These are phyloP conservation scores for Ramularia endophylla DNA, from an alignment of 2,329 filamentous ascomycete genomes.

Conservation along the genomic window DNA sequence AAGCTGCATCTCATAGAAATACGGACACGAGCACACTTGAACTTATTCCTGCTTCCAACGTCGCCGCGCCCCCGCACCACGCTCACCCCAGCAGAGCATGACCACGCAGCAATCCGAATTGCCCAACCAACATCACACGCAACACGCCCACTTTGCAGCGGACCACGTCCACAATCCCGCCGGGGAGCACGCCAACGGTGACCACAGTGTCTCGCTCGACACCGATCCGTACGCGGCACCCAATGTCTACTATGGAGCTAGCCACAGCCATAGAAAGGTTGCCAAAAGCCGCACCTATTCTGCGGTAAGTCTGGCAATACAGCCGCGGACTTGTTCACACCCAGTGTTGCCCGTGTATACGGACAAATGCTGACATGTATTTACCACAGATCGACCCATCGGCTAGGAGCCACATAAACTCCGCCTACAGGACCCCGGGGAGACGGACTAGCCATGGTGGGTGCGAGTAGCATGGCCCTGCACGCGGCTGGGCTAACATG, in stretches of 20 bases:
- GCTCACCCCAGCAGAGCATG: conserved; percentile 24
- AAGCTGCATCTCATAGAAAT: no score
- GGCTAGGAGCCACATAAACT: conserved; percentile 12
- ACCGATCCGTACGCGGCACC: conserved; percentile 54
- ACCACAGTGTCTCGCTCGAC: conserved; percentile 24
- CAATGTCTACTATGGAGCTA: conserved; percentile 55
- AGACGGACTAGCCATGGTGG: conserved; percentile 30
- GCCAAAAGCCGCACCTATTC: conserved; percentile 50
- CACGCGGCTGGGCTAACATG: conserved; percentile 6
- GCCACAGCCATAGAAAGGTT: conserved; percentile 42
- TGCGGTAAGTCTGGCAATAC: conserved; percentile 39
- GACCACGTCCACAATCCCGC: background rate
- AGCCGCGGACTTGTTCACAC: background rate
- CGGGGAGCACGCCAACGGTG: conserved; percentile 5
- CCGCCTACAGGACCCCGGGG: conserved; percentile 17
- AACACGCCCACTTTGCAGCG: background rate
- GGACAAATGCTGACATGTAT: conserved; percentile 5
- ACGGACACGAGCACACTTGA: no score
- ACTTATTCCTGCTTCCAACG: no score
- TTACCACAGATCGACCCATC: conserved; percentile 19
- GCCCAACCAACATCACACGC: conserved; percentile 4
- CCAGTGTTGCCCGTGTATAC: conserved; percentile 7
- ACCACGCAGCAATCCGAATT: conserved; percentile 30
- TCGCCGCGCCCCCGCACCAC: no score
- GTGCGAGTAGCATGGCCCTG: no score